Evolutionary conservation across 1,284 basidiomycete genomes (phyloP).

Genomic region (Neolentinus lepideus): DNA sequence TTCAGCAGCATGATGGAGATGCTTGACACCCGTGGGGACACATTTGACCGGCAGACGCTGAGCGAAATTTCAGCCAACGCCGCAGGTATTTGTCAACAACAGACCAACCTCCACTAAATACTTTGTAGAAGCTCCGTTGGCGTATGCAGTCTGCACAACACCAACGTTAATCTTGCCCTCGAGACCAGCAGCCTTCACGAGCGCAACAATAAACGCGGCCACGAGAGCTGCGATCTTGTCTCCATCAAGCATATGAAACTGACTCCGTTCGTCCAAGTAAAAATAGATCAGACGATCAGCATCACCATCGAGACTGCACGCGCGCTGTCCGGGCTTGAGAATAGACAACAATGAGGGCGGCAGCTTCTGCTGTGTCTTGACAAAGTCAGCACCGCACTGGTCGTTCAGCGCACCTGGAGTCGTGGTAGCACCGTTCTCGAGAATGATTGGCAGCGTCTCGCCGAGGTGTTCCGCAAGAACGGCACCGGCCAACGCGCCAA

Average conservation of each 20-base stretch:
- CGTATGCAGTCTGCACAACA: constrained; percentile 98
- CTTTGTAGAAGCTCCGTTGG: constrained; percentile 95
- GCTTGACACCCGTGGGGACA: constrained; percentile 96
- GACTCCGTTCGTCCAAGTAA: constrained; percentile 72
- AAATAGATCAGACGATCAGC: constrained; percentile 97
- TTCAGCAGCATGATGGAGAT: constrained; percentile 96
- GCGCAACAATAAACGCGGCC: constrained; percentile 88
- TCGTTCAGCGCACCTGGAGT: constrained; percentile 78
- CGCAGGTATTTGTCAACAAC: constrained; percentile 2
- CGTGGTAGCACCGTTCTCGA: constrained; percentile 63
- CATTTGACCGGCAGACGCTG: constrained; percentile 92
- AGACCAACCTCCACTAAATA: constrained; percentile 73
- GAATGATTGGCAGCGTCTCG: constrained; percentile 45
- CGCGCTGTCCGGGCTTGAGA: constrained; percentile 68
- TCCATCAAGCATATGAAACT: constrained; percentile 93
- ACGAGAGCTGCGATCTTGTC: constrained; percentile 97
- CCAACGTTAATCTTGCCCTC: constrained; percentile 74
- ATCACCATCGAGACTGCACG: constrained; percentile 94
- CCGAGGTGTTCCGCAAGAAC: constrained; percentile 52
- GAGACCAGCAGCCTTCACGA: constrained; percentile 80
- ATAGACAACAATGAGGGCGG: constrained; percentile 65
- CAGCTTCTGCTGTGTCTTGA: constrained; percentile 87
- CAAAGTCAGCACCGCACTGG: constrained; percentile 92
- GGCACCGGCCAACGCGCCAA: constrained; percentile 73
- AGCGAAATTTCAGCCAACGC: background rate